These are phyloP conservation scores for Metarhizium album DNA, from an alignment of 2,329 filamentous ascomycete genomes.

Conservation along the genomic window DNA sequence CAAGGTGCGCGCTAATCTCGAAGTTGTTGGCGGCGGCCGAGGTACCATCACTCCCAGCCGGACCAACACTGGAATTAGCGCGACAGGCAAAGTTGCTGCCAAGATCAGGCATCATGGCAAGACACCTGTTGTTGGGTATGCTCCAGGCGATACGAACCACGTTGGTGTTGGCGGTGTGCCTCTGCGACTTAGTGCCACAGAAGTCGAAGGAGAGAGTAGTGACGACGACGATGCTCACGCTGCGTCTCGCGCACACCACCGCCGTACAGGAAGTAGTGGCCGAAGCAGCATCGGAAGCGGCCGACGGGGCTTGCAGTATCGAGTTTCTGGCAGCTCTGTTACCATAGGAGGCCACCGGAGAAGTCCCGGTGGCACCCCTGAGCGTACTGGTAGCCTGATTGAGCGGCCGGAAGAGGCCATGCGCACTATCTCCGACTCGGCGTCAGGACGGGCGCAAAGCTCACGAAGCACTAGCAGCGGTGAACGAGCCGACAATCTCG, in stretches of 20 bases:
- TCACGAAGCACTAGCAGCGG: conserved; percentile 45
- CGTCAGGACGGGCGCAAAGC: conserved; percentile 38
- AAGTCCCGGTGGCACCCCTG: conserved; percentile 45
- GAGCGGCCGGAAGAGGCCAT: conserved; percentile 24
- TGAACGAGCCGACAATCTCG: conserved; percentile 50
- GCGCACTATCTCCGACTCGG: conserved; percentile 26
- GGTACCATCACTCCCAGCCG: conserved; percentile 34
- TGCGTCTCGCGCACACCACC: conserved; percentile 47
- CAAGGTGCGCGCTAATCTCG: conserved; percentile 74
- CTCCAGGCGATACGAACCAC: conserved; percentile 59
- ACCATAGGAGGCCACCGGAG: conserved; percentile 28
- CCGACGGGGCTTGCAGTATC: conserved; percentile 36
- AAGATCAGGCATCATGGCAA: conserved; percentile 88
- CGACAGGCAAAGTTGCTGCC: conserved; percentile 56
- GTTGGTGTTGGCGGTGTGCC: conserved; percentile 71
- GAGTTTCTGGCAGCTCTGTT: conserved; percentile 37
- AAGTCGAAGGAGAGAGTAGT: conserved; percentile 81
- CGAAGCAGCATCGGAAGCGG: conserved; percentile 55
- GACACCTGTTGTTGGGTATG: conserved; percentile 67
- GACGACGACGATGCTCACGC: conserved; percentile 55
- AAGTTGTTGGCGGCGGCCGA: conserved; percentile 57
- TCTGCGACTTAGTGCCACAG: conserved; percentile 84
- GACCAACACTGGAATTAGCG: conserved; percentile 51
- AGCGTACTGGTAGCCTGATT: conserved; percentile 42
- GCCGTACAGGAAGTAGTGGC: conserved; percentile 64